A percentile compares a stretch with the other conserved stretches of the same genome.
Conservation (phyloP, 768 basidiomycete species). For the Serendipita vermifera region DNA sequence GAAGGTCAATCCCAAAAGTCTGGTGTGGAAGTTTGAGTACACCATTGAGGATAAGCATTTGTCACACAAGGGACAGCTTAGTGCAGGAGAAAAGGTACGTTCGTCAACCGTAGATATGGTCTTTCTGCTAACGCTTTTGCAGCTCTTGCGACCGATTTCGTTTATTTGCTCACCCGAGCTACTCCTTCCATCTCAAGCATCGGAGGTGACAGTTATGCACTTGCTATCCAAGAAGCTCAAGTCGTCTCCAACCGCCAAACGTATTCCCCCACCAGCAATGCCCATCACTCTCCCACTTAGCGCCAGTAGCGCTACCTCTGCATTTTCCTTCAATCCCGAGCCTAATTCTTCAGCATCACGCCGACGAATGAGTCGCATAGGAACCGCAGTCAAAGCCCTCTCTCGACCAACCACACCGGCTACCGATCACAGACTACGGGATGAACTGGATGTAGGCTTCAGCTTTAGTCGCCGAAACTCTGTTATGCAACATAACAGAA, state of each 20-base stretch:
- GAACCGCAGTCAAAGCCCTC: not conserved
- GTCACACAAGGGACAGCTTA: conserved; percentile 32
- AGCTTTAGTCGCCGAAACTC: too few relatives aligned
- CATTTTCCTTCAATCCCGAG: too few relatives aligned
- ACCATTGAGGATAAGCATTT: conserved; percentile 47
- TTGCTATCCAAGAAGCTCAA: conserved; percentile 57
- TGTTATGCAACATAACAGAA: too few relatives aligned
- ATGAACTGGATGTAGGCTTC: too few relatives aligned
- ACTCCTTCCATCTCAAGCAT: conserved; percentile 48
- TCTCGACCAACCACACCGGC: conserved; percentile 4
- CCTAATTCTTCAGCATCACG: not conserved
- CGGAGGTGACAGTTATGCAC: conserved; percentile 54
- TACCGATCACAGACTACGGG: not conserved
- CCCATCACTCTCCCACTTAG: not conserved
- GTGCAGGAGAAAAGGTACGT: conserved; percentile 52
- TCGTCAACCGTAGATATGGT: not conserved
- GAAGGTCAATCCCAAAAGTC: conserved; percentile 25
- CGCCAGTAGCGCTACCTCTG: too few relatives aligned
- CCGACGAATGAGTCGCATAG: not conserved
- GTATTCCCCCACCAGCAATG: not conserved
- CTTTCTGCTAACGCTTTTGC: not conserved
- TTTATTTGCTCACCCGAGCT: conserved; percentile 64
- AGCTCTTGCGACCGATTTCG: conserved; percentile 50
- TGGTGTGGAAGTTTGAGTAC: conserved; percentile 73
- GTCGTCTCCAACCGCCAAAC: conserved; percentile 16